Evolutionary conservation across 2,329 filamentous ascomycete genomes (phyloP), one percentile per base, ranked within the genome.

Genomic region (Peltaster fructicola): DNA sequence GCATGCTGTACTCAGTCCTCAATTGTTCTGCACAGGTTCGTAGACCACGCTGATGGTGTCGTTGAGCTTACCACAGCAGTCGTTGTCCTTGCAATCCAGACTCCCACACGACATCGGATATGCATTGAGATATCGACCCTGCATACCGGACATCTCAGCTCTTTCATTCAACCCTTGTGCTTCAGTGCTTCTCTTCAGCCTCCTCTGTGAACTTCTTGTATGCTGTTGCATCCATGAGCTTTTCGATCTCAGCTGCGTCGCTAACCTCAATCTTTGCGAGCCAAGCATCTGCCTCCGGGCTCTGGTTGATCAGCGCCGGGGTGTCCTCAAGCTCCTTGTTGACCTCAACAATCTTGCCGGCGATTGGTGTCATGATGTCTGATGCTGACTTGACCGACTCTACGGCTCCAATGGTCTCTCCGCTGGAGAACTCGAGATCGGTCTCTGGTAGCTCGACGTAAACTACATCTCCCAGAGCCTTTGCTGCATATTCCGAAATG

Each of bases 341-440:
- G 43, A 73, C 63, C 45, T 75, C 68, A 17, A 68, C 63, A 32
- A 98, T 69, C 39, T 59, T 76, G 47, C 85, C 85, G 25, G 65
- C 58, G 38, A 93, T 67, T 10, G 88, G 88, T 8, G 81, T 73
- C 58, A 92, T 76, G 61, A 98, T 92, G 52, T 98, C 88, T 35
- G 80, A 85, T n/a, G 88, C 88, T 34, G 77, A 88, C 65, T 98
- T 98, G 54, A 98, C 88, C 3, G 82, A 93, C 62, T 98, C 88
- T 41, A 98, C 85, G 32, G 85, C 82, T 39, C 88, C 88, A 40
- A 95, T 77, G 36, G 76, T 65, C 48, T 95, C 85, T 44, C 82
- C 82, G 29, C 72, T 66, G 30, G 56, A 54, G 33, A 91, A 65
- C 42, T 74, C 67, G 40, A 72, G 59, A 37, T 70, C 74, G 28